Percentiles rank a stretch among this genome's conserved stretches.
phyloP scores from a whole-genome alignment of 2,329 filamentous ascomycete genomes.

The Pleomassaria siparia region DNA sequence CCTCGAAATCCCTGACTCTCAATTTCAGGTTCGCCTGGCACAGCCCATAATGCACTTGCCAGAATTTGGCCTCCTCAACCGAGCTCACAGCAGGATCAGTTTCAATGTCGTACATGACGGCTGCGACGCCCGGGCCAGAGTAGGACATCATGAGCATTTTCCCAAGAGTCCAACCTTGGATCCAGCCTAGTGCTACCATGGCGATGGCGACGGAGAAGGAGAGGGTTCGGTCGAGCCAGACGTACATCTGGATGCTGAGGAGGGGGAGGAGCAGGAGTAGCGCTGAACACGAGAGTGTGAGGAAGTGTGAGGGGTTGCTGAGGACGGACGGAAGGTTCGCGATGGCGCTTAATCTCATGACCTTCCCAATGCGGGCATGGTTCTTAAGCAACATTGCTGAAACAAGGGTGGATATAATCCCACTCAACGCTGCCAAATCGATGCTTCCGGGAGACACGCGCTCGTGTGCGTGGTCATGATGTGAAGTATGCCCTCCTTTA shows the following conservation, averaged over 20 bases:
- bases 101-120: constrained; percentile 83
- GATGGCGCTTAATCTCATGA: constrained; percentile 84
- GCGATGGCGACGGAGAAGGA: constrained; percentile 78
- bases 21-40: constrained; percentile 95
- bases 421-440: constrained; percentile 77
- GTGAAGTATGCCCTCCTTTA: constrained; percentile 69
- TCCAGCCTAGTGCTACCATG: constrained; percentile 86
- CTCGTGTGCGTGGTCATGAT: constrained; percentile 64
- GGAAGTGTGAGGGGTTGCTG: constrained; percentile 91
- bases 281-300: constrained; percentile 84
- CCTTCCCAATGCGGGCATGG: constrained; percentile 86
- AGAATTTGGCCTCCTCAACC: constrained; percentile 91
- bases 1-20: constrained; percentile 64
- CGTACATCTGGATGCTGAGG: constrained; percentile 76
- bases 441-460: constrained; percentile 73
- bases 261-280: constrained; percentile 80
- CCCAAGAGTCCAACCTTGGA: constrained; percentile 81
- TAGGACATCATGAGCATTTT: constrained; percentile 97
- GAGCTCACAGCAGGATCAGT: constrained; percentile 72
- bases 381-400: constrained; percentile 88
- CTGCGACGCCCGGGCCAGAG: constrained; percentile 60
- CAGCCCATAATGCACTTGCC: constrained; percentile 97
- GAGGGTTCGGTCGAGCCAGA: constrained; percentile 79
- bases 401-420: constrained; percentile 78
- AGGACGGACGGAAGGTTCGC: constrained; percentile 81